Evolutionary conservation across 345 rosid genomes (phyloP).

Genomic region (Linum tenue): DNA sequence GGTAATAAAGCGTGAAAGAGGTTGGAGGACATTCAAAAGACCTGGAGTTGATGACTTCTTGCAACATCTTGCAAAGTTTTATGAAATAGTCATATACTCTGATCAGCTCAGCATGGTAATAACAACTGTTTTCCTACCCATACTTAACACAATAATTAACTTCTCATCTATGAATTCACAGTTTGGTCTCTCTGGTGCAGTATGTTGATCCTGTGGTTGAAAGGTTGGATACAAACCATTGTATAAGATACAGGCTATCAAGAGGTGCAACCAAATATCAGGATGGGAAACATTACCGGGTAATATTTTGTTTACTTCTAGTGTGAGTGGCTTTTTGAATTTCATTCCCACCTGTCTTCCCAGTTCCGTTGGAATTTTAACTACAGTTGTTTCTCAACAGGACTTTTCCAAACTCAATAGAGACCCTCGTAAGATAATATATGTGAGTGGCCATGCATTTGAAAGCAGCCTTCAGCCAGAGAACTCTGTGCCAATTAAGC

Average conservation of each 20-base stretch:
- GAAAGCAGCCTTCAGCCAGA: slow-evolving; percentile 88
- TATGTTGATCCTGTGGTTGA: slow-evolving; percentile 77
- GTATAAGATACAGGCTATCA: slow-evolving; percentile 57
- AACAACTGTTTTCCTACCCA: neutral
- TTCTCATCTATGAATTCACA: slow-evolving; percentile 5
- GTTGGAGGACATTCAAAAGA: slow-evolving; percentile 97
- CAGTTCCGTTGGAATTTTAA: slow-evolving; percentile 6
- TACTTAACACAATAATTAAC: neutral
- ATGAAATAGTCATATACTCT: slow-evolving; percentile 79
- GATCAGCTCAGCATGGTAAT: slow-evolving; percentile 79
- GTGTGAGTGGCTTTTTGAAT: slow-evolving; percentile 5
- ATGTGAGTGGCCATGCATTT: slow-evolving; percentile 72
- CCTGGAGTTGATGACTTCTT: slow-evolving; percentile 94
- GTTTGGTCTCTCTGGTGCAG: slow-evolving; percentile 34
- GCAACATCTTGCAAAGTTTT: slow-evolving; percentile 76
- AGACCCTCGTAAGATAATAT: slow-evolving; percentile 67
- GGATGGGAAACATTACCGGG: slow-evolving; percentile 86
- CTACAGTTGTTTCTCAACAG: slow-evolving; percentile 33
- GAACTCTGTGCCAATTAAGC: slow-evolving; percentile 66
- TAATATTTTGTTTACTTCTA: slow-evolving; percentile 19
- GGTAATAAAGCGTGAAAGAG: slow-evolving; percentile 75
- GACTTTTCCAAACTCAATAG: slow-evolving; percentile 97
- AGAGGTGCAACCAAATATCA: slow-evolving; percentile 83
- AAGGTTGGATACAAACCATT: slow-evolving; percentile 65
- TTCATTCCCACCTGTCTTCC: slow-evolving; percentile 1